phyloP scores from a whole-genome alignment of 2,329 filamentous ascomycete species.

The Colletotrichum gloeosporioides region DNA sequence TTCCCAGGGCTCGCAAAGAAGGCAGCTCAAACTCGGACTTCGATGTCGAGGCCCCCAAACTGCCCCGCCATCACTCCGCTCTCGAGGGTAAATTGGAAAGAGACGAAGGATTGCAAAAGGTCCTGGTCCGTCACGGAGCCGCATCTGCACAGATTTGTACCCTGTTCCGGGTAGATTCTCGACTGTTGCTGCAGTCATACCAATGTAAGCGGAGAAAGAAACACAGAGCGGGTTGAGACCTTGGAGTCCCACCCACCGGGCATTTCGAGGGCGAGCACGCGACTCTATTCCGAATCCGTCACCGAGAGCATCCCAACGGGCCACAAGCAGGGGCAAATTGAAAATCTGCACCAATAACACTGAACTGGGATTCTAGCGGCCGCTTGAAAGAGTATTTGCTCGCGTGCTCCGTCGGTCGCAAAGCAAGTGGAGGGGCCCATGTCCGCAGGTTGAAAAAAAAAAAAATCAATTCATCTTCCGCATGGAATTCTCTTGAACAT shows the following conservation, averaged over 20 bases:
- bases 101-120: not conserved
- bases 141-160: not conserved
- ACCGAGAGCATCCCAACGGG: not conserved
- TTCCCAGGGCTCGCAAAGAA: not conserved
- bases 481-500: not conserved
- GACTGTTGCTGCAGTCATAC: not conserved
- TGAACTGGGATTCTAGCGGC: not conserved
- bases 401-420: not conserved
- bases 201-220: not conserved
- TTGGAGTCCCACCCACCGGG: not conserved
- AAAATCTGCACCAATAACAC: not conserved
- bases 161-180: not conserved
- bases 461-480: not conserved
- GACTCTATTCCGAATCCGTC: constrained; percentile 6
- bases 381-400: not conserved
- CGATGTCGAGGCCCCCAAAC: not conserved
- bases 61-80: not conserved
- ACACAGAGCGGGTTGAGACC: not conserved
- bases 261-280: not conserved
- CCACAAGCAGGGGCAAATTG: not conserved
- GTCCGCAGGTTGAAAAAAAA: not conserved
- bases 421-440: not conserved
- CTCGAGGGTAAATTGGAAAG: not conserved
- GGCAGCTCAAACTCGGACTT: not conserved
- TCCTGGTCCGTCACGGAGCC: not conserved